Conservation (phyloP, 163 green algal species). For the Chlorella variabilis region DNA sequence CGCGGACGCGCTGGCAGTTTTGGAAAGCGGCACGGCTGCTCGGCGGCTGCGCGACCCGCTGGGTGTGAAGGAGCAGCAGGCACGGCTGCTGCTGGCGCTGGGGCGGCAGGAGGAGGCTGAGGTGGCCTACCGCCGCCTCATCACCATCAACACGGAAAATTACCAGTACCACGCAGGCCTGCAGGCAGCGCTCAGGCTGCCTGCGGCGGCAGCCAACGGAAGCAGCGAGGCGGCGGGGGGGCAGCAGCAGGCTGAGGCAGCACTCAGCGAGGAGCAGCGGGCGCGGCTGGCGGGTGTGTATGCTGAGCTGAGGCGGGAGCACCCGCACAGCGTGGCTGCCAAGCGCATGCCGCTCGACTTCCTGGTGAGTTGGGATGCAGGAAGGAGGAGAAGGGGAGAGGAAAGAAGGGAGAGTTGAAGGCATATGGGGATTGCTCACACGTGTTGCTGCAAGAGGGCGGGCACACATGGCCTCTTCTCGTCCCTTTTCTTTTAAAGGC, state of each 20-base stretch:
- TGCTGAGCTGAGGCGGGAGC: slow-evolving; percentile 67
- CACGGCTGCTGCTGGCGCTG: slow-evolving; percentile 71
- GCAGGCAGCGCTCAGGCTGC: slow-evolving; percentile 45
- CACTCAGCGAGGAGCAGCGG: slow-evolving; percentile 56
- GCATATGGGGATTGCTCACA: no score
- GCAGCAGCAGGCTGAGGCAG: slow-evolving; percentile 13
- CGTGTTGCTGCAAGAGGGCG: no score
- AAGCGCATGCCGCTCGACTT: slow-evolving; percentile 93
- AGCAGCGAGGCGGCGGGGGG: slow-evolving; percentile 4
- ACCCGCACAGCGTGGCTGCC: slow-evolving; percentile 70
- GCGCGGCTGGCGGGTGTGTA: slow-evolving; percentile 75
- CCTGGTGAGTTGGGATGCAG: slow-evolving; percentile 55
- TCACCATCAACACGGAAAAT: slow-evolving; percentile 91
- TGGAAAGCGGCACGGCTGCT: slow-evolving; percentile 53
- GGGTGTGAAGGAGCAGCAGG: slow-evolving; percentile 67
- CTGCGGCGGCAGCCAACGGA: not conserved
- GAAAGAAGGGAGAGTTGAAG: no score
- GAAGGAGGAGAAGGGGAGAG: not conserved
- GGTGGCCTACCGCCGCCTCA: slow-evolving; percentile 75
- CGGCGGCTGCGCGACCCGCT: slow-evolving; percentile 83
- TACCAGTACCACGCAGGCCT: slow-evolving; percentile 87
- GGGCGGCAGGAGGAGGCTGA: slow-evolving; percentile 66
- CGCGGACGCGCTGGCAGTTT: slow-evolving; percentile 50
- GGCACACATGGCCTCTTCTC: no score
- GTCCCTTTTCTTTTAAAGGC: no score